A percentile compares a stretch with the other conserved stretches of the same genome.
These are phyloP conservation scores for Fraxinus sp. DNA, from an alignment of 305 asterid species.

Conservation along the genomic window DNA sequence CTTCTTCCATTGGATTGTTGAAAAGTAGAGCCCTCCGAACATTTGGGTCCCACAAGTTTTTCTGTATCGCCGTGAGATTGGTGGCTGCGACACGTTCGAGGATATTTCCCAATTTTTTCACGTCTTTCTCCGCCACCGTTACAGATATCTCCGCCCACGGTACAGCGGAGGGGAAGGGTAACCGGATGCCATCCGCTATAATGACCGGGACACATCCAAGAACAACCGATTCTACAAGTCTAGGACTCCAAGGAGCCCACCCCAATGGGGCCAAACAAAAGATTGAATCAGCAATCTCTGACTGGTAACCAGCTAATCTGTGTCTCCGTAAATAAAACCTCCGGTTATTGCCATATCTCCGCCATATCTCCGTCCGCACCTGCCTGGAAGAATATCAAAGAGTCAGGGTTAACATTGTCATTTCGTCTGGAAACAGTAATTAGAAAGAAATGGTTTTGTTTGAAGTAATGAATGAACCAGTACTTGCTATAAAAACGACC, in stretches of 20 bases:
- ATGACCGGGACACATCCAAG: constrained; percentile 83
- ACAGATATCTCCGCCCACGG: constrained; percentile 51
- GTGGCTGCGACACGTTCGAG: constrained; percentile 41
- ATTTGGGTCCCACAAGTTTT: constrained; percentile 34
- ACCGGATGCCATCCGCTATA: constrained; percentile 68
- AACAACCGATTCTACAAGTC: constrained; percentile 76
- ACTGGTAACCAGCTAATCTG: constrained; percentile 47
- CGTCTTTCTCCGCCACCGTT: constrained; percentile 52
- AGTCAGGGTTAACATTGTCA: background rate
- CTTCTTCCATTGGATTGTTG: constrained; percentile 34
- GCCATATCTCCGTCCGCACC: constrained; percentile 79
- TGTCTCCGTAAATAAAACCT: constrained; percentile 75
- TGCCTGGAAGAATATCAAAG: constrained; percentile 46
- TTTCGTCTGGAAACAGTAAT: background rate
- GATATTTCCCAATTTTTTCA: constrained; percentile 33
- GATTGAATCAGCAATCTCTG: constrained; percentile 64
- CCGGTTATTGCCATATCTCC: constrained; percentile 77
- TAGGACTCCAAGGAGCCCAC: constrained; percentile 95
- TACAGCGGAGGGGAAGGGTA: constrained; percentile 45
- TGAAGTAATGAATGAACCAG: background rate
- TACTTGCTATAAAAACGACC: constrained; percentile 93
- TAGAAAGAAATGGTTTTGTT: background rate
- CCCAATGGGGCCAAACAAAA: constrained; percentile 87
- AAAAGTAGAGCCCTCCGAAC: constrained; percentile 36
- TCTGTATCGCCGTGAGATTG: constrained; percentile 41